A percentile compares a stretch with the other conserved stretches of the same genome.
Evolutionary conservation across 139 green algal genomes (phyloP).

Genomic region (Chlorella sorokiniana): DNA sequence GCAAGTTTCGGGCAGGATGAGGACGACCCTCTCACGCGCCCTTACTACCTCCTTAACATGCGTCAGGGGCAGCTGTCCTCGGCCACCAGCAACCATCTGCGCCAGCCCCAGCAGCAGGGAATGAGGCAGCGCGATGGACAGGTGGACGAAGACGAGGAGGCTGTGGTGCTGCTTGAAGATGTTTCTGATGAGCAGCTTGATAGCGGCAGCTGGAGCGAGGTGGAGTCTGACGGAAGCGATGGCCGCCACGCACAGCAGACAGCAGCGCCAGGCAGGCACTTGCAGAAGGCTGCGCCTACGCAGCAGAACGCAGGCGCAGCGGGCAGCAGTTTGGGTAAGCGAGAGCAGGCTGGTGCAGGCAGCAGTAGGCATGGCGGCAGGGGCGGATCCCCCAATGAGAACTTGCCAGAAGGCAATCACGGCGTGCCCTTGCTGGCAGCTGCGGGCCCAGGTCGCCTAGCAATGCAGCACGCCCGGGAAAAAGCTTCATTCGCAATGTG

Average conservation of each 20-base stretch:
- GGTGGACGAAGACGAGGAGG: not conserved
- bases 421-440: not conserved
- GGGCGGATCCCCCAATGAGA: not conserved
- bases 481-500: conserved; percentile 31
- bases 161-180: not conserved
- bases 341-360: too few relatives aligned
- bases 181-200: not conserved
- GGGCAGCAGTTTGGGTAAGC: conserved; percentile 18
- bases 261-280: not conserved
- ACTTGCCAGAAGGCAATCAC: not conserved
- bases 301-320: not conserved
- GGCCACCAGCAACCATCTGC: not conserved
- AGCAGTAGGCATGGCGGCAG: not conserved
- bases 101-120: conserved; percentile 1
- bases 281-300: not conserved
- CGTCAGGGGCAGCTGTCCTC: not conserved
- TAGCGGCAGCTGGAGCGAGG: not conserved
- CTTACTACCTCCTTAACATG: conserved; percentile 11
- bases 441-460: conserved; percentile 12
- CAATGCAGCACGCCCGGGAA: conserved; percentile 24
- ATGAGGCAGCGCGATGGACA: not conserved
- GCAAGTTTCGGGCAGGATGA: not conserved
- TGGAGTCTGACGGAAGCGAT: conserved; percentile 8
- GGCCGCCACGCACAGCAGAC: too few relatives aligned
- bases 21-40: conserved; percentile 3